A percentile compares a stretch with the other conserved stretches of the same genome.
These are phyloP conservation scores for Ustilago crameri DNA, from an alignment of 1,284 basidiomycete species.

Conservation along the genomic window DNA sequence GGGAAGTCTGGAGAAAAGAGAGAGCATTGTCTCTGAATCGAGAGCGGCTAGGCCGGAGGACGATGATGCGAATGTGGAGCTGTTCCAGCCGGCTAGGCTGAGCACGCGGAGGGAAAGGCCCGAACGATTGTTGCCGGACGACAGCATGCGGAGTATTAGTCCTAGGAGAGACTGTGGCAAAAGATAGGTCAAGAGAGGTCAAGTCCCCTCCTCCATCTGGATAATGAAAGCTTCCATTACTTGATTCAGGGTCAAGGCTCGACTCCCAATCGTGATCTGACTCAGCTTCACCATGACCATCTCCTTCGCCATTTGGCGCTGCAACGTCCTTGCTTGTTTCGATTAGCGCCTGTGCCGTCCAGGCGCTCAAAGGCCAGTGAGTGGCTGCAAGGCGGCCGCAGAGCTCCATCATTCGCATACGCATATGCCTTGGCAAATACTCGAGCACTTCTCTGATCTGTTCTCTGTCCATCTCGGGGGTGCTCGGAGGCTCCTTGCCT, in stretches of 20 bases:
- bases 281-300: not conserved
- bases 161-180: constrained; percentile 14
- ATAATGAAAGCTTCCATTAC: too few relatives aligned
- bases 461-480: constrained; percentile 3
- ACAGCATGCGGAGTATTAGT: constrained; percentile 14
- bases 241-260: not conserved
- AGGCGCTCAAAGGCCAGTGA: constrained; percentile 21
- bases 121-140: not conserved
- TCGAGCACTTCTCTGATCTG: constrained; percentile 19
- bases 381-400: constrained; percentile 32
- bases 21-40: constrained; percentile 11
- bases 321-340: not conserved
- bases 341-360: constrained; percentile 20
- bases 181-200: constrained; percentile 39
- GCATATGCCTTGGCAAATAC: constrained; percentile 34
- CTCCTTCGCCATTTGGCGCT: not conserved
- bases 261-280: constrained; percentile 14
- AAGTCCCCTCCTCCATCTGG: too few relatives aligned
- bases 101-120: constrained; percentile 26
- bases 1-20: constrained; percentile 20
- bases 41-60: not conserved
- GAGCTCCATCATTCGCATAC: constrained; percentile 19
- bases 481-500: not conserved
- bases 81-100: constrained; percentile 34
- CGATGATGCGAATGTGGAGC: not conserved